Conservation (phyloP, 2,329 filamentous ascomycete species). For the Verticillium longisporum region DNA sequence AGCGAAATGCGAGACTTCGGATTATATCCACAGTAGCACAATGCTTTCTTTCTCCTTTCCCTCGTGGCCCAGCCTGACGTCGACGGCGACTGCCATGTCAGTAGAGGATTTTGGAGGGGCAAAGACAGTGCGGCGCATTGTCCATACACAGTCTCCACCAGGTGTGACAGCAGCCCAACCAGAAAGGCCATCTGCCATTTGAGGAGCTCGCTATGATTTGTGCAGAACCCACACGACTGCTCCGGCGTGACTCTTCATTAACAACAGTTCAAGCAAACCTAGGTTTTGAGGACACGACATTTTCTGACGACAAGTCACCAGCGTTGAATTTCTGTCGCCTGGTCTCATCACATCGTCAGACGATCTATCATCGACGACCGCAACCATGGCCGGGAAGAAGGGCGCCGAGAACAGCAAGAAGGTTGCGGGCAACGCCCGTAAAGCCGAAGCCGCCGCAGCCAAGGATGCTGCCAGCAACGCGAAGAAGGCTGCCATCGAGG, state of each 20-base stretch:
- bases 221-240: not conserved
- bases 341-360: not conserved
- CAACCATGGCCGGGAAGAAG: slow-evolving; percentile 65
- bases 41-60: too few relatives aligned
- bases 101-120: not conserved
- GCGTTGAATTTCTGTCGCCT: not conserved
- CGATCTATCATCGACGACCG: not conserved
- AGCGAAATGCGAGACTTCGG: too few relatives aligned
- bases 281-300: not conserved
- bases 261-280: not conserved
- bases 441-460: slow-evolving; percentile 77
- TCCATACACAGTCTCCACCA: not conserved
- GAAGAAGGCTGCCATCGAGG: slow-evolving; percentile 61
- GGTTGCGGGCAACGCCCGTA: slow-evolving; percentile 80
- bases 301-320: not conserved
- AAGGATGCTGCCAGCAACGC: slow-evolving; percentile 69
- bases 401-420: slow-evolving; percentile 80
- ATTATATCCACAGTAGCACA: too few relatives aligned
- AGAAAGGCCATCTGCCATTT: not conserved
- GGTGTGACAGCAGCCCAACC: not conserved
- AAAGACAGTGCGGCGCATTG: not conserved
- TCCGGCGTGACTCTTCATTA: not conserved
- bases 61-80: too few relatives aligned
- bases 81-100: too few relatives aligned
- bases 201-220: not conserved